Evolutionary conservation across 2,329 filamentous ascomycete genomes (phyloP).

Genomic region (Magnaporthiopsis rhizophila): DNA sequence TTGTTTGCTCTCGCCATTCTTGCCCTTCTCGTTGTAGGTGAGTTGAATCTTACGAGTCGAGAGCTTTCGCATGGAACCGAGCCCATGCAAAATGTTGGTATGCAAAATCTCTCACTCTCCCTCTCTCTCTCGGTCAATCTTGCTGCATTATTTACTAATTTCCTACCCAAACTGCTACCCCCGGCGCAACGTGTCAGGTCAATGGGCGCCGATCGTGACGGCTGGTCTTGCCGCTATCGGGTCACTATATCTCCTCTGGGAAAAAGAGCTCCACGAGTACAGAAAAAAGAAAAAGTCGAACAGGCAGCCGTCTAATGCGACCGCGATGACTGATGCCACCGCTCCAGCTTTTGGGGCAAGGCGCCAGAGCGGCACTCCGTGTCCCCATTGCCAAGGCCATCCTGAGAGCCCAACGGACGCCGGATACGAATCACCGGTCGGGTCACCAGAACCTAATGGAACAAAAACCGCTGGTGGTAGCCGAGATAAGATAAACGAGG

Average conservation of each 20-base stretch:
- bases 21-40: slow-evolving; percentile 52
- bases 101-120: slow-evolving; percentile 21
- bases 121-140: neutral
- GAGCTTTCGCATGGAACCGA: slow-evolving; percentile 53
- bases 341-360: slow-evolving; percentile 3
- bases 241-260: slow-evolving; percentile 47
- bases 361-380: neutral
- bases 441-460: neutral
- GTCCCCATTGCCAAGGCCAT: neutral
- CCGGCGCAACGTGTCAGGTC: slow-evolving; percentile 27
- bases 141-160: slow-evolving; percentile 8
- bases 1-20: slow-evolving; percentile 51
- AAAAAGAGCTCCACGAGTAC: slow-evolving; percentile 11
- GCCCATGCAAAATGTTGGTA: slow-evolving; percentile 52
- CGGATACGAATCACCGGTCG: neutral
- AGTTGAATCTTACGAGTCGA: slow-evolving; percentile 54
- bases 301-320: slow-evolving; percentile 3
- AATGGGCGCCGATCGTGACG: slow-evolving; percentile 54
- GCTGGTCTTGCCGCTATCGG: slow-evolving; percentile 49
- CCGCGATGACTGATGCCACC: slow-evolving; percentile 20
- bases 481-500: slow-evolving; percentile 33
- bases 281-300: neutral
- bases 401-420: neutral
- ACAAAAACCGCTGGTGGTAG: slow-evolving; percentile 18
- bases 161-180: slow-evolving; percentile 4